A percentile compares a stretch with the other conserved stretches of the same genome.
These are phyloP conservation scores for Coemansia sp. DNA, from an alignment of 192 early-diverging fungal species.

Conservation along the genomic window DNA sequence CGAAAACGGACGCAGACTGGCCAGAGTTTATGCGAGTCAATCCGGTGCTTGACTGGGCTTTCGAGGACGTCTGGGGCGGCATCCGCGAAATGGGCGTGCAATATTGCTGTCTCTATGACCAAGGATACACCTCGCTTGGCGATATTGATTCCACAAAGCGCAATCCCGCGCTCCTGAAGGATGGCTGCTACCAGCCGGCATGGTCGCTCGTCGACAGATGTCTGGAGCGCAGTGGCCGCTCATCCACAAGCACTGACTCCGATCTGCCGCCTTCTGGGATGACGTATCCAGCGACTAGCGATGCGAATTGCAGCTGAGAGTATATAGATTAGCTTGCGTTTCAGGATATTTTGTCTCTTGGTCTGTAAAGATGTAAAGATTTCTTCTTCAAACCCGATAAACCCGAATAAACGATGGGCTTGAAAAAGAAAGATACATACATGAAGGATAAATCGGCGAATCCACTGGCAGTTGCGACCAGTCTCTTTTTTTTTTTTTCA, in stretches of 20 bases:
- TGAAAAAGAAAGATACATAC: too few species aligned
- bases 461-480: too few species aligned
- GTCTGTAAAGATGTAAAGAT: too few species aligned
- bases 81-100: slow-evolving; percentile 64
- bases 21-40: slow-evolving; percentile 88
- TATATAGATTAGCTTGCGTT: too few species aligned
- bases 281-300: slow-evolving; percentile 65
- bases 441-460: too few species aligned
- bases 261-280: slow-evolving; percentile 48
- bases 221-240: slow-evolving; percentile 53
- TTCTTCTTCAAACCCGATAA: too few species aligned
- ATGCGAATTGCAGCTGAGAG: slow-evolving; percentile 17
- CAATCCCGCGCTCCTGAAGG: slow-evolving; percentile 74
- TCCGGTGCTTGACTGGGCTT: slow-evolving; percentile 90
- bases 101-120: slow-evolving; percentile 89
- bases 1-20: slow-evolving; percentile 85
- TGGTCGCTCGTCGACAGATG: slow-evolving; percentile 28
- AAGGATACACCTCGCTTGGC: slow-evolving; percentile 92
- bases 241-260: slow-evolving; percentile 18
- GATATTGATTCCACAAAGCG: slow-evolving; percentile 77
- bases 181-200: slow-evolving; percentile 35
- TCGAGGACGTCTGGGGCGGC: slow-evolving; percentile 82
- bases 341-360: too few species aligned
- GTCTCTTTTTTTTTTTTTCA: too few species aligned
- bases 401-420: too few species aligned